Conservation (phyloP, 2,329 filamentous ascomycete species). For the Emericellopsis cladophorae region DNA sequence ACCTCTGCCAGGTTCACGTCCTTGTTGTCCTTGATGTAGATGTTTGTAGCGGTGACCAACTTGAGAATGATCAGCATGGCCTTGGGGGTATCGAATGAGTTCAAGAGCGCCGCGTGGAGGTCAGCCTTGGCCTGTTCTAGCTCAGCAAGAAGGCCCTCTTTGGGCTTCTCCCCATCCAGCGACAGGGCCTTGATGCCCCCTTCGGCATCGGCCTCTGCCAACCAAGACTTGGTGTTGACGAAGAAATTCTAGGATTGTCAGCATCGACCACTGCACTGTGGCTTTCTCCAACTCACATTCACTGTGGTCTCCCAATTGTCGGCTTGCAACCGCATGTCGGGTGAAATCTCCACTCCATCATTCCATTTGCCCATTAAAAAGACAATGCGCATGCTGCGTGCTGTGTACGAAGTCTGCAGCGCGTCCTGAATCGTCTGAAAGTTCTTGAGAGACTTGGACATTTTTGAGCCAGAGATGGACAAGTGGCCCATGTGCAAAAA, state of each 20-base stretch:
- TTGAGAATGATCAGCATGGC: constrained; percentile 70
- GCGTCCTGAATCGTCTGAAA: constrained; percentile 89
- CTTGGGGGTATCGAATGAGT: constrained; percentile 78
- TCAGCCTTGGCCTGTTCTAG: constrained; percentile 42
- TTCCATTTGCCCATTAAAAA: constrained; percentile 86
- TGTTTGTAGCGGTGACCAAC: constrained; percentile 68
- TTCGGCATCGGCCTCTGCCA: constrained; percentile 28
- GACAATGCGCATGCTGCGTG: constrained; percentile 69
- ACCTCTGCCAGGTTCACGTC: constrained; percentile 31
- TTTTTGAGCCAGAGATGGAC: constrained; percentile 75
- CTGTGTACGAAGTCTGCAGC: constrained; percentile 55
- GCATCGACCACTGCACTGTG: constrained; percentile 4
- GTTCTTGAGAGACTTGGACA: constrained; percentile 94
- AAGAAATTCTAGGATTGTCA: constrained; percentile 39
- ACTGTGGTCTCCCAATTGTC: constrained; percentile 71
- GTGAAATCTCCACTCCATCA: constrained; percentile 81
- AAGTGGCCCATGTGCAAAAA: constrained; percentile 94
- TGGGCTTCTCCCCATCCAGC: constrained; percentile 17
- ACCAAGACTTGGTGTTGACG: constrained; percentile 39
- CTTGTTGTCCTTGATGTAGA: constrained; percentile 34
- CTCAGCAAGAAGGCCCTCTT: constrained; percentile 22
- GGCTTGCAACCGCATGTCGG: constrained; percentile 63
- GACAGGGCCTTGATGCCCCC: constrained; percentile 23
- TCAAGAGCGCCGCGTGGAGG: constrained; percentile 48
- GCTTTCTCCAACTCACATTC: constrained; percentile 32